Percentiles rank a stretch among this genome's conserved stretches.
phyloP scores from a whole-genome alignment of 1,284 basidiomycete species.

The Stygiomarasmius scandens region DNA sequence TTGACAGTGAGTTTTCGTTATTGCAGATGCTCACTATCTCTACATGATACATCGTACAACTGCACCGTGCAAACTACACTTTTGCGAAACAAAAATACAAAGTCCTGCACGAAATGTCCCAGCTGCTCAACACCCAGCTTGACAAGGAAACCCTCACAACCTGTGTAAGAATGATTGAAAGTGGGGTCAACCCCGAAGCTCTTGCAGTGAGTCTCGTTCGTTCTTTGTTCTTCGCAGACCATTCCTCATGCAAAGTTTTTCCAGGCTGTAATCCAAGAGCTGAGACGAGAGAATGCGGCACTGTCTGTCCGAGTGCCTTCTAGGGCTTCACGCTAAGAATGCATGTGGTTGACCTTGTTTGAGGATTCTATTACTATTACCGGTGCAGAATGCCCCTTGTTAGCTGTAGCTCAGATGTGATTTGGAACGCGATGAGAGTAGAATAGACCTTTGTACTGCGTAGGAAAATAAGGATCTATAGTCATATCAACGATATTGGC shows the following conservation, averaged over 20 bases:
- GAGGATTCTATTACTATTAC: too few species aligned
- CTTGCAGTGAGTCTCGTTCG: conserved; percentile 64
- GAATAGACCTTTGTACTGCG: too few species aligned
- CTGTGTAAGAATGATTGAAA: conserved; percentile 84
- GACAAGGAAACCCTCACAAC: conserved; percentile 83
- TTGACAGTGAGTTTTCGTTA: conserved; percentile 64
- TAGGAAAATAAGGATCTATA: too few species aligned
- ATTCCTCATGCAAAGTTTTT: conserved; percentile 2
- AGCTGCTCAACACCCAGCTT: conserved; percentile 79
- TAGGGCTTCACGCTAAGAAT: neutral
- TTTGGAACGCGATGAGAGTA: too few species aligned
- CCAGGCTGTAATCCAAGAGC: conserved; percentile 76
- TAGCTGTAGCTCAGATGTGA: too few species aligned
- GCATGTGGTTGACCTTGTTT: too few species aligned
- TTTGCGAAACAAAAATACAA: neutral
- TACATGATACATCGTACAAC: neutral
- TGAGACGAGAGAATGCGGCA: conserved; percentile 62
- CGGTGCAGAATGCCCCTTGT: too few species aligned
- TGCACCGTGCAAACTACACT: too few species aligned
- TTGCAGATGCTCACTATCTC: neutral
- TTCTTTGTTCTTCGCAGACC: conserved; percentile 3
- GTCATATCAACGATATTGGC: neutral
- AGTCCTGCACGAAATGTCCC: conserved; percentile 84
- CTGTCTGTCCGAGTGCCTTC: conserved; percentile 12
- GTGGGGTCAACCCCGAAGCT: conserved; percentile 84